phyloP scores from a whole-genome alignment of 1,284 basidiomycete species.

The Melampsora abietis-canadensis region DNA sequence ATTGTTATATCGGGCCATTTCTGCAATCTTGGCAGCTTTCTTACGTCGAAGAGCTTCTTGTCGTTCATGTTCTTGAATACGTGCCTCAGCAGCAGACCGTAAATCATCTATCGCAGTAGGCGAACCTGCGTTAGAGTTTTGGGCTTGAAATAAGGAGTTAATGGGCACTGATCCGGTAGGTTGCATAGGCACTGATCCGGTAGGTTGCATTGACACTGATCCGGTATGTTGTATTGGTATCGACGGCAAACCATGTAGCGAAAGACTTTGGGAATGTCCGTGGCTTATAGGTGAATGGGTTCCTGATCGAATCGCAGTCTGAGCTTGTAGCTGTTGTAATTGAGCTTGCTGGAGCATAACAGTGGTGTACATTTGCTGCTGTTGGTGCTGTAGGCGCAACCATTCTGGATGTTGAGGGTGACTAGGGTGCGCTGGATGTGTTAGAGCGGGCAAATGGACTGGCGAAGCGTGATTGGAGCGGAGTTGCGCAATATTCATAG shows the following conservation, averaged over 20 bases:
- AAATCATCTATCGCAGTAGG: conserved; percentile 33
- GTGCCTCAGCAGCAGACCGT: conserved; percentile 59
- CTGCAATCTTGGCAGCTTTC: conserved; percentile 76
- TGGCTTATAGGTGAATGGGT: conserved; percentile 16
- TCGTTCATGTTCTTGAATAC: conserved; percentile 78
- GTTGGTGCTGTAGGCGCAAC: conserved; percentile 41
- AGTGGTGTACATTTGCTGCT: conserved; percentile 42
- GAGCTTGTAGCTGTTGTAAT: conserved; percentile 7
- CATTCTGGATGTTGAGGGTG: conserved; percentile 44
- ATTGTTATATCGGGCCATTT: conserved; percentile 94
- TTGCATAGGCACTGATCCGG: not conserved
- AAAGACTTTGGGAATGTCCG: conserved; percentile 21
- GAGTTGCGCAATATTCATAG: not conserved
- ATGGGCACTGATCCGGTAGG: not conserved
- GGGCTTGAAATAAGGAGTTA: not conserved
- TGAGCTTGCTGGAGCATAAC: conserved; percentile 18
- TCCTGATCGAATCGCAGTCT: conserved; percentile 6
- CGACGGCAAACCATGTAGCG: not conserved
- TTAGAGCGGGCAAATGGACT: conserved; percentile 21
- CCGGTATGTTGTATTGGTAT: not conserved
- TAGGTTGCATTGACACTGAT: not conserved
- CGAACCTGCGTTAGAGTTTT: not conserved
- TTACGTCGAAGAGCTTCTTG: conserved; percentile 75
- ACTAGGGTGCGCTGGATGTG: conserved; percentile 36
- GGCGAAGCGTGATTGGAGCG: conserved; percentile 3